phyloP scores from a whole-genome alignment of 768 basidiomycete genomes.

The Lactarius psammicola region DNA sequence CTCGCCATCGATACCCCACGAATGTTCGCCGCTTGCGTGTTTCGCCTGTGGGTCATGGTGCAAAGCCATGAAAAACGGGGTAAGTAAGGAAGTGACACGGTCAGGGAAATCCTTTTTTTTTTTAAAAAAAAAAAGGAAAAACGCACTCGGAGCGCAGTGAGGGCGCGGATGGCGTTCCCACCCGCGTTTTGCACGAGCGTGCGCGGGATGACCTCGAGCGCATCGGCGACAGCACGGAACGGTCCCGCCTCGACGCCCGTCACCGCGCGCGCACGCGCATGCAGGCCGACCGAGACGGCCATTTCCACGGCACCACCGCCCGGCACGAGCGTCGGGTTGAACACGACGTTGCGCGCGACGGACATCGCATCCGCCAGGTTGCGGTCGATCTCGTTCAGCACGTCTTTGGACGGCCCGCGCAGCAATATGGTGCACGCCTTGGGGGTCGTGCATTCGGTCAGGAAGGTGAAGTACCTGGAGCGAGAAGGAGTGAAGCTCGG shows the following conservation, averaged over 20 bases:
- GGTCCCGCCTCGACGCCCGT: constrained; percentile 91
- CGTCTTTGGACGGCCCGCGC: constrained; percentile 96
- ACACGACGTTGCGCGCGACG: constrained; percentile 94
- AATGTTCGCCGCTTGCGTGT: constrained; percentile 86
- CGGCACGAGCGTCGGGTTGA: constrained; percentile 91
- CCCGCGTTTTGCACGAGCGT: constrained; percentile 95
- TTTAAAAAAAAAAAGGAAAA: not conserved
- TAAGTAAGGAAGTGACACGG: constrained; percentile 51
- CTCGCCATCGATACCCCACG: constrained; percentile 95
- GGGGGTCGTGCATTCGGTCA: constrained; percentile 84
- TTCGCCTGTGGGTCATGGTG: constrained; percentile 80
- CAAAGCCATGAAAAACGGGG: too few relatives aligned
- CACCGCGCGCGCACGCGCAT: constrained; percentile 72
- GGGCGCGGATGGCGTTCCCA: constrained; percentile 88
- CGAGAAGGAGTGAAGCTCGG: not conserved
- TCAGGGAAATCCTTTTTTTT: constrained; percentile 37
- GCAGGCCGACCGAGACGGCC: constrained; percentile 89
- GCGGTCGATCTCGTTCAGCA: constrained; percentile 96
- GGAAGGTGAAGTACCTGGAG: constrained; percentile 92
- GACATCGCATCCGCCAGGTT: constrained; percentile 98
- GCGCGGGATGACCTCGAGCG: constrained; percentile 95
- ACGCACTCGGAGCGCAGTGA: constrained; percentile 89
- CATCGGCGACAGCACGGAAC: constrained; percentile 89
- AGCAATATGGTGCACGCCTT: constrained; percentile 98
- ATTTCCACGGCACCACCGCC: constrained; percentile 98